Evolutionary conservation across 768 basidiomycete species (phyloP), one percentile per base, ranked within the genome.

Genomic region (Phylloporus sp.): DNA sequence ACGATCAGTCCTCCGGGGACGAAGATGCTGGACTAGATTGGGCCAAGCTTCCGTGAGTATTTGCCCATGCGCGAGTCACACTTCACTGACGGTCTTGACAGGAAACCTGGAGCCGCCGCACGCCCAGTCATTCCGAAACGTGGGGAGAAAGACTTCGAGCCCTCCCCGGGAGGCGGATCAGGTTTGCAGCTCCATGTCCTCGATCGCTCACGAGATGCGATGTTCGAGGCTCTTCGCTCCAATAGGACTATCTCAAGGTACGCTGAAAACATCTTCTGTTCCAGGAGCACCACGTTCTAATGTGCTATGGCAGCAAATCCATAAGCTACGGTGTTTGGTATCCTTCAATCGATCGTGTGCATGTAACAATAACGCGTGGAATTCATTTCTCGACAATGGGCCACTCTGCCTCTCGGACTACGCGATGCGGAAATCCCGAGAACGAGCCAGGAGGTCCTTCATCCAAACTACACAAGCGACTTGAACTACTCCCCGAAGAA

Each of bases 61-160:
- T 36, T 43, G 39, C 15, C 15, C 9, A 44, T 29, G 47, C 39
- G 45, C 18, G 36, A 45, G 34, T 50, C 48, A 49, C 49, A 11
- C 27, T 45, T 50, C n/a, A 36, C 59, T 42, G 41, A 40, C 34
- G 12, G 24, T 46, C 35, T 18, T 28, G 41, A 46, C 52, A 68
- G 64, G 40, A 64, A 57, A 39, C 18, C 46, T 35, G 67, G 59
- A 10, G 59, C 59, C 15, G 55, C 69, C 15, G 60, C 70, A 5
- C 79, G 85, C 35, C 88, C 88, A 3, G 75, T 88, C 6, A 95
- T 99, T 45, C 97, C 97, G 6, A 95, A 91, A 68, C 82, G 97
- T 24, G 97, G 97, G 2, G 97, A 98, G 70, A 98, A 99, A 66
- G 95, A 98, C 57, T 98, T 93, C 58, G 95, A 98, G 66, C 97